Percentiles rank a stretch among this genome's conserved stretches.
Conservation (phyloP, 2,329 filamentous ascomycete genomes). For the Pestalotiopsis sp. region DNA sequence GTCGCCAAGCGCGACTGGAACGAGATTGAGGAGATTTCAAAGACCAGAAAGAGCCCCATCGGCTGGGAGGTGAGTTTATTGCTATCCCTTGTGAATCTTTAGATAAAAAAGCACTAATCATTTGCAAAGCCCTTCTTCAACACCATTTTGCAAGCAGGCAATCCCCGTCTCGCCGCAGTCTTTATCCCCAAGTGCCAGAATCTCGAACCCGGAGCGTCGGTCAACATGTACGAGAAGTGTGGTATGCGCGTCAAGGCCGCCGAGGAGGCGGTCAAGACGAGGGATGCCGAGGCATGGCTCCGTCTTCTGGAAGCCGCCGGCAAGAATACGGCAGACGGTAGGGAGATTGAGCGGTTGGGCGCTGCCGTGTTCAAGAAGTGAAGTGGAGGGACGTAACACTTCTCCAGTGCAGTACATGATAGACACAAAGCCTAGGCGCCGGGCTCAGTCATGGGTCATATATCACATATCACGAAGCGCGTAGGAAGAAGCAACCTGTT, state of each 20-base stretch:
- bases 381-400: slow-evolving; percentile 2
- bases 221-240: slow-evolving; percentile 96
- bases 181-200: slow-evolving; percentile 89
- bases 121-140: slow-evolving; percentile 80
- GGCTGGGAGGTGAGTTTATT: slow-evolving; percentile 81
- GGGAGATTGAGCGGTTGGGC: slow-evolving; percentile 82
- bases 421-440: too few relatives aligned
- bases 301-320: slow-evolving; percentile 75
- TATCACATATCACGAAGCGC: too few relatives aligned
- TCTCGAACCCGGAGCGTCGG: slow-evolving; percentile 68
- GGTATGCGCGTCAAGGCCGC: slow-evolving; percentile 86
- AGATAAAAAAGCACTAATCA: background rate
- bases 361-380: slow-evolving; percentile 60
- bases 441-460: too few relatives aligned
- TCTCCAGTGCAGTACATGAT: background rate
- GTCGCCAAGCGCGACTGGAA: slow-evolving; percentile 91
- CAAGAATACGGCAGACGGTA: slow-evolving; percentile 64
- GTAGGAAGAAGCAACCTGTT: background rate
- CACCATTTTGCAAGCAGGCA: slow-evolving; percentile 84
- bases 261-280: slow-evolving; percentile 85
- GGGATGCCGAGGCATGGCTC: slow-evolving; percentile 76
- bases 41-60: slow-evolving; percentile 83
- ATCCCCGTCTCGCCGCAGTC: slow-evolving; percentile 78
- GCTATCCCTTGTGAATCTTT: background rate
- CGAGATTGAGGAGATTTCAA: slow-evolving; percentile 84